Base-by-base conservation (phyloP, 768 basidiomycete genomes). In the Lenzites betulinus region DNA sequence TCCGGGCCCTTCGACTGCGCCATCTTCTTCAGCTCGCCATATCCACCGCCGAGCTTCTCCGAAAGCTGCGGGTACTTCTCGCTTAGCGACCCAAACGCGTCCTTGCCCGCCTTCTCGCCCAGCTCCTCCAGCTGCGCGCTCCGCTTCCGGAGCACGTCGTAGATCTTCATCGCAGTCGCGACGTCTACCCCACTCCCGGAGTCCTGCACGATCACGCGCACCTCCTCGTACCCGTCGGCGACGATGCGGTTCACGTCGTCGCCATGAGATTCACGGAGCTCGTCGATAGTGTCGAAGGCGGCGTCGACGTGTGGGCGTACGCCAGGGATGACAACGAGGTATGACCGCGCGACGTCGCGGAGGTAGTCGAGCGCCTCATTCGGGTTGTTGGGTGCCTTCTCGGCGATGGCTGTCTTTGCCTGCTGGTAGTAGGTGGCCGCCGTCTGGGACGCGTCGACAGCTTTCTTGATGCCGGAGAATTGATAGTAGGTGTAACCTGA, bases 281-380 rank as follows among this genome's bases (percentile, higher is more conserved):
- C 67, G 47, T 77, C 77, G 41, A 80, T 62, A n/a, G 68, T 66
- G 64, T 81, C 78, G 63, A 83, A 82, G 0, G 71, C 75, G 46
- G 60, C 66, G 69, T 82, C 79, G 55, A 82, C 71, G 42, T 77
- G 58, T 6, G 70, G 49, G 2, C 70, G 71, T 0, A 78, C 73
- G 2, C 76, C 76, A 1, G 81, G 80, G 33, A 81, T 63, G 50
- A 74, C 59, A 33, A 70, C 70, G 28, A 75, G 69, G 65, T 80
- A 80, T 12, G 77, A 70, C 65, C 79, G 80, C 26, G 75, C 75
- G 36, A 75, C 71, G 38, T 64, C 56, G 55, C 80, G 77, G 22
- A 82, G 75, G 65, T 70, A 70, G n/a, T 64, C 54, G 25, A 80
- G 66, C 7, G 74, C 72, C 51, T 73, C 72, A 65, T 66, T 69